Evolutionary conservation across 2,329 filamentous ascomycete genomes (phyloP).

Genomic region (Lachnellula hyalina): DNA sequence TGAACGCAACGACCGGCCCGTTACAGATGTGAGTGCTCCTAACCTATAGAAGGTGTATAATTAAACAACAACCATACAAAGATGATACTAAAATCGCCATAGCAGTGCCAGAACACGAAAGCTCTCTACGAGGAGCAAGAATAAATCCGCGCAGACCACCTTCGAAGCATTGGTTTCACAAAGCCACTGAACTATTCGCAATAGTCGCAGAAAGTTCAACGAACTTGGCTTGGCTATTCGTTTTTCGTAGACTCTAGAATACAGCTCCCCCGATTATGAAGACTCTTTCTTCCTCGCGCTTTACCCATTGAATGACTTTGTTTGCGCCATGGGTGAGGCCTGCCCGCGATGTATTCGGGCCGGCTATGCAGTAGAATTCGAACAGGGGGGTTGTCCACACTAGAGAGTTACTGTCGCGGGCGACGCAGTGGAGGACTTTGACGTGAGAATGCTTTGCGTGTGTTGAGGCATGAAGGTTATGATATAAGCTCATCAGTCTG

Average conservation of each 20-base stretch:
- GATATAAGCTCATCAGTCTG: constrained; percentile 76
- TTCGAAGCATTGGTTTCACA: not conserved
- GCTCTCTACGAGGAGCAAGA: not conserved
- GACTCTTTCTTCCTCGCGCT: constrained; percentile 83
- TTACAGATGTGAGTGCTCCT: too few species aligned
- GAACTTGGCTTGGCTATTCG: not conserved
- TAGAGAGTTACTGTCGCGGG: constrained; percentile 69
- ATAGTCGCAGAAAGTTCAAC: not conserved
- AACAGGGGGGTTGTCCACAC: constrained; percentile 90
- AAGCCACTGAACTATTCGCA: not conserved
- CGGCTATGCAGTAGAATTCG: constrained; percentile 93
- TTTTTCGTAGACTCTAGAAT: constrained; percentile 36
- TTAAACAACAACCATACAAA: not conserved
- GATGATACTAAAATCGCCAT: not conserved
- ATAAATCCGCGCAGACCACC: not conserved
- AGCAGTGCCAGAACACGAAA: not conserved
- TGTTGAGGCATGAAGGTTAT: constrained; percentile 76
- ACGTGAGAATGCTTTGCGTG: constrained; percentile 79
- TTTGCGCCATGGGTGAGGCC: constrained; percentile 81
- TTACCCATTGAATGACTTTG: constrained; percentile 85
- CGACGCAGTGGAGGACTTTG: constrained; percentile 78
- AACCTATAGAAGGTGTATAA: too few species aligned
- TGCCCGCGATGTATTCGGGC: constrained; percentile 58
- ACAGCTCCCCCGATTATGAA: constrained; percentile 99
- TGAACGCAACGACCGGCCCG: too few species aligned